Conservation (phyloP, 2,329 filamentous ascomycete genomes). For the Pseudopyricularia cyperi region DNA sequence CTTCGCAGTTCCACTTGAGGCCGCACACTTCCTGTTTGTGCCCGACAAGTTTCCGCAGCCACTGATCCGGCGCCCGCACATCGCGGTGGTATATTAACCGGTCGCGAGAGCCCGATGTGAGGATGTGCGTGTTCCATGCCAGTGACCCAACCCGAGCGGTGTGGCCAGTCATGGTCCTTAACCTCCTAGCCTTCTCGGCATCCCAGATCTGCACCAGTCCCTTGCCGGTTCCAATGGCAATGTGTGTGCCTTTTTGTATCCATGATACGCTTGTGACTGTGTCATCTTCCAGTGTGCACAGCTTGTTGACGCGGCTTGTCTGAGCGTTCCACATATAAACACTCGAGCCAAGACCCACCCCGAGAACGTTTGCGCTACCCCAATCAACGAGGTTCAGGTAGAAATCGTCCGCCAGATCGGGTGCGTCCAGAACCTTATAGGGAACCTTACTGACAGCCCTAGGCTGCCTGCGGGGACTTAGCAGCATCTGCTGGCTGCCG, state of each 20-base stretch:
- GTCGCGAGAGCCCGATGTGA: conserved; percentile 90
- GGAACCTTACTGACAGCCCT: conserved; percentile 90
- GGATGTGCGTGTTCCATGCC: conserved; percentile 96
- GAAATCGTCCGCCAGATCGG: conserved; percentile 92
- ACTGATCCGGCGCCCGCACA: conserved; percentile 84
- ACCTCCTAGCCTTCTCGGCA: conserved; percentile 68
- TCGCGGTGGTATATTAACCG: conserved; percentile 91
- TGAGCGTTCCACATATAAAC: conserved; percentile 99
- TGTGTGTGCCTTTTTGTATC: conserved; percentile 95
- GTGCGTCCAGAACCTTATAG: conserved; percentile 94
- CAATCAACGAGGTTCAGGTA: conserved; percentile 96
- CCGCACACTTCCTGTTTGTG: conserved; percentile 99
- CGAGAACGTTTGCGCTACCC: conserved; percentile 89
- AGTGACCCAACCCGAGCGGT: conserved; percentile 84
- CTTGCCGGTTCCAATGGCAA: conserved; percentile 89
- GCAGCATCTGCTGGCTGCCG: conserved; percentile 82
- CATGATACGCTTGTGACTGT: conserved; percentile 94
- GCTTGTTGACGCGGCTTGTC: conserved; percentile 79
- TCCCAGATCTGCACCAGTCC: conserved; percentile 97
- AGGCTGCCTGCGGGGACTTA: conserved; percentile 80
- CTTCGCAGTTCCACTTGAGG: conserved; percentile 91
- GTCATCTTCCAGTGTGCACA: conserved; percentile 80
- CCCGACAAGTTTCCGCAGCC: conserved; percentile 72
- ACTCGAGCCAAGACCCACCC: conserved; percentile 80
- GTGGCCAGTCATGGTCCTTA: conserved; percentile 95